These are phyloP conservation scores for Gracilaria gracilis DNA, from an alignment of 23 red algal species.

Conservation along the genomic window DNA sequence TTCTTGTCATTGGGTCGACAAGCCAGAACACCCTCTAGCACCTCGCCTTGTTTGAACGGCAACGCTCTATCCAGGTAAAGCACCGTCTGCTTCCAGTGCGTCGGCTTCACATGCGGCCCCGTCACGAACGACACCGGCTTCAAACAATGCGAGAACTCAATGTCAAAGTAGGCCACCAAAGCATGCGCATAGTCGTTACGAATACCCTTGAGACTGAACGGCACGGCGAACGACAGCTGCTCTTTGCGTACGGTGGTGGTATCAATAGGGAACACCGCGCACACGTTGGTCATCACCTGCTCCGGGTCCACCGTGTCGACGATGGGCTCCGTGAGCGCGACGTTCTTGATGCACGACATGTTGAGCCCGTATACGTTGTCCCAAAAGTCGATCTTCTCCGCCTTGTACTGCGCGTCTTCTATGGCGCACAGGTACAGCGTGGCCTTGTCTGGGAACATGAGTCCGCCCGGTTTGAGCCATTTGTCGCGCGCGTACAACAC, in stretches of 20 bases:
- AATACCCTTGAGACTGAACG: slow-evolving; percentile 82
- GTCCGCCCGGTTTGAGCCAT: slow-evolving; percentile 87
- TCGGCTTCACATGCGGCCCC: slow-evolving; percentile 76
- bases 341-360: slow-evolving; percentile 92
- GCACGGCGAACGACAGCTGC: slow-evolving; percentile 78
- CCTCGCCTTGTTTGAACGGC: slow-evolving; percentile 78
- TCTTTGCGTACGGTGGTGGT: slow-evolving; percentile 66
- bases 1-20: slow-evolving; percentile 91
- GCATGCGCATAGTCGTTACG: slow-evolving; percentile 94
- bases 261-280: slow-evolving; percentile 83
- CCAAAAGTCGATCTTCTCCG: slow-evolving; percentile 99
- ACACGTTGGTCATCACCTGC: slow-evolving; percentile 83
- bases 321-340: slow-evolving; percentile 96
- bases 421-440: slow-evolving; percentile 93
- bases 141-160: slow-evolving; percentile 87
- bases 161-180: slow-evolving; percentile 94
- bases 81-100: slow-evolving; percentile 99
- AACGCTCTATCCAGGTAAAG: slow-evolving; percentile 92
- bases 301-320: slow-evolving; percentile 93
- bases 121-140: slow-evolving; percentile 87
- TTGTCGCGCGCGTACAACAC: slow-evolving; percentile 95
- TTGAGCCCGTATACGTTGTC: slow-evolving; percentile 95
- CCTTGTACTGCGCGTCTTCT: slow-evolving; percentile 94
- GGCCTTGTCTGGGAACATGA: slow-evolving; percentile 92
- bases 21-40: slow-evolving; percentile 83